phyloP scores from a whole-genome alignment of 176 grass and related monocot species.

The Carex parvula region DNA sequence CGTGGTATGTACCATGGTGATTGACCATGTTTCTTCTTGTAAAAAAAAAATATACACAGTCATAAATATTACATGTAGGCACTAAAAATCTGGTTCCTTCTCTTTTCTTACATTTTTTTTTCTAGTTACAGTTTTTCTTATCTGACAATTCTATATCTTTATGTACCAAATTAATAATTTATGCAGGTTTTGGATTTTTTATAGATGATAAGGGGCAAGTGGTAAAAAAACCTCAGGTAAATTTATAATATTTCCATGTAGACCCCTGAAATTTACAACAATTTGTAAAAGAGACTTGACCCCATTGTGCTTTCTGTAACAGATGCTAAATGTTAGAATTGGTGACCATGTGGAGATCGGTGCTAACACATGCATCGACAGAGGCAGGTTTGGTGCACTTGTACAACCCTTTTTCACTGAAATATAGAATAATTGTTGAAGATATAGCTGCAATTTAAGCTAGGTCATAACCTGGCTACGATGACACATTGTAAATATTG shows the following conservation, averaged over 20 bases:
- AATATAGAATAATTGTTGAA: background rate
- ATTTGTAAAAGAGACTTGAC: background rate
- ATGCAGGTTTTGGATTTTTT: slow-evolving; percentile 81
- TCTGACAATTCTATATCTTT: background rate
- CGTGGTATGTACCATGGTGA: background rate
- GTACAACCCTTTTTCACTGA: slow-evolving; percentile 10
- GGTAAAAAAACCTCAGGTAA: slow-evolving; percentile 76
- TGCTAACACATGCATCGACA: slow-evolving; percentile 89
- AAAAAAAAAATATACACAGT: no score
- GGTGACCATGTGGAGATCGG: slow-evolving; percentile 87
- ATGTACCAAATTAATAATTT: background rate
- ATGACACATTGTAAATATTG: no score
- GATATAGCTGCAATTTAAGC: background rate
- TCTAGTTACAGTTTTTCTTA: background rate
- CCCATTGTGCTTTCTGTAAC: slow-evolving; percentile 15
- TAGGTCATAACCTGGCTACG: no score
- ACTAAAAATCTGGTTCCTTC: background rate
- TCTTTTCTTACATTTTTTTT: background rate
- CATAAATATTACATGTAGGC: background rate
- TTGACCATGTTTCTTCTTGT: background rate
- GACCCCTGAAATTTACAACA: background rate
- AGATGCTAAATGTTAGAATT: slow-evolving; percentile 56
- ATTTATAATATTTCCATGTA: slow-evolving; percentile 4
- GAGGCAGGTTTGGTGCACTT: slow-evolving; percentile 59
- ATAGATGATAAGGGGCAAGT: slow-evolving; percentile 57